Evolutionary conservation across 768 basidiomycete species (phyloP).

Genomic region (Coprinopsis marcescibilis): DNA sequence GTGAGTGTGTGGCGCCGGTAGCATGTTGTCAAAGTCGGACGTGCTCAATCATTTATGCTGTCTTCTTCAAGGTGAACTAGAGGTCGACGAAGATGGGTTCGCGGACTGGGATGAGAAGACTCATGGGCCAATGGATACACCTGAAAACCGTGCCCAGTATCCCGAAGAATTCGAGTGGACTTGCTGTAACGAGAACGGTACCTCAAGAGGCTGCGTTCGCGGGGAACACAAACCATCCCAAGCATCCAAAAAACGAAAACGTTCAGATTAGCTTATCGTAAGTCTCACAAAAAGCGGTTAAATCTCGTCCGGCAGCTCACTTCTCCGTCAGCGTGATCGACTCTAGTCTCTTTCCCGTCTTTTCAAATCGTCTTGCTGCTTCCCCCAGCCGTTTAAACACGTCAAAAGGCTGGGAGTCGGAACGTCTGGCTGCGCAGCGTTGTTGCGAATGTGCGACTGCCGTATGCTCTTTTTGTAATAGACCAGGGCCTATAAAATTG

Average conservation of each 20-base stretch:
- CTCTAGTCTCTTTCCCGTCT: too few relatives aligned
- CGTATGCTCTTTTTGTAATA: too few relatives aligned
- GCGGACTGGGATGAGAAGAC: conserved; percentile 42
- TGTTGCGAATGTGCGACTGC: too few relatives aligned
- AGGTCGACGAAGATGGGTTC: conserved; percentile 34
- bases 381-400: too few relatives aligned
- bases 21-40: too few relatives aligned
- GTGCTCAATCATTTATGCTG: too few relatives aligned
- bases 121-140: conserved; percentile 43
- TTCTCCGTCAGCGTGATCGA: too few relatives aligned
- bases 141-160: conserved; percentile 30
- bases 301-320: too few relatives aligned
- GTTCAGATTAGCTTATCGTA: background rate
- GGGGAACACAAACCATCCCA: conserved; percentile 24
- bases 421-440: too few relatives aligned
- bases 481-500: too few relatives aligned
- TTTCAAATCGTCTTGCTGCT: too few relatives aligned
- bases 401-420: too few relatives aligned
- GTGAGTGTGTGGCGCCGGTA: conserved; percentile 23
- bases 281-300: background rate
- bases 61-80: conserved; percentile 35
- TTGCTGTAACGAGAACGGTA: conserved; percentile 40
- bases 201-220: conserved; percentile 32
- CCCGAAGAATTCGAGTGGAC: conserved; percentile 48
- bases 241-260: conserved; percentile 9